Evolutionary conservation across 179 eudicot species (phyloP).

Genomic region (Kewa caespitosa): DNA sequence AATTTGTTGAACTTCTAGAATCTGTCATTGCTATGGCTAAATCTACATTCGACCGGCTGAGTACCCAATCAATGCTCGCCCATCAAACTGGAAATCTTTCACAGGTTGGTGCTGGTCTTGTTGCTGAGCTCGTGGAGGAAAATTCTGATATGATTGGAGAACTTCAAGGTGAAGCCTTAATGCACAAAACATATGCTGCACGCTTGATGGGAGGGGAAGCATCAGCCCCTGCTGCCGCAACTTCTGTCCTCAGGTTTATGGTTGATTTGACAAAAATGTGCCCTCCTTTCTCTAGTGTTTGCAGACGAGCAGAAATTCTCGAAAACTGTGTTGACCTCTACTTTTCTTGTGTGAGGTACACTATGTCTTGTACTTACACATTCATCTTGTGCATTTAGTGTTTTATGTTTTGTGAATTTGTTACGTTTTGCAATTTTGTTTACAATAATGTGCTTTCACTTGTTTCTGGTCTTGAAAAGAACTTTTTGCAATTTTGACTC

Average conservation of each 20-base stretch:
- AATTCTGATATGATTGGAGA: slow-evolving; percentile 87
- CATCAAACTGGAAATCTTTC: slow-evolving; percentile 83
- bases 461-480: not conserved
- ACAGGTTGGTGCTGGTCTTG: slow-evolving; percentile 77
- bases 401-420: not conserved
- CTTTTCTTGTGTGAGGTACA: slow-evolving; percentile 93
- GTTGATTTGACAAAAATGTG: slow-evolving; percentile 98
- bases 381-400: slow-evolving; percentile 2
- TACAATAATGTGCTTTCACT: not conserved
- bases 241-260: slow-evolving; percentile 96
- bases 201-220: slow-evolving; percentile 99
- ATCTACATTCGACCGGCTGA: slow-evolving; percentile 85
- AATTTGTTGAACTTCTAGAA: slow-evolving; percentile 83
- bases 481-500: slow-evolving; percentile 11
- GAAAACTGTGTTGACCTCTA: slow-evolving; percentile 92
- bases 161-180: slow-evolving; percentile 97
- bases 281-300: slow-evolving; percentile 79
- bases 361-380: not conserved
- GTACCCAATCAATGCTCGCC: slow-evolving; percentile 75
- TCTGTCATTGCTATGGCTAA: slow-evolving; percentile 93
- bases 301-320: slow-evolving; percentile 87
- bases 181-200: slow-evolving; percentile 98
- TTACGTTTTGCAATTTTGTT: not conserved
- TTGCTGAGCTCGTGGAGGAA: slow-evolving; percentile 82
- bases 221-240: slow-evolving; percentile 96